Base-by-base conservation (phyloP, 495 filamentous ascomycete species). In the Tuber aestivum region DNA sequence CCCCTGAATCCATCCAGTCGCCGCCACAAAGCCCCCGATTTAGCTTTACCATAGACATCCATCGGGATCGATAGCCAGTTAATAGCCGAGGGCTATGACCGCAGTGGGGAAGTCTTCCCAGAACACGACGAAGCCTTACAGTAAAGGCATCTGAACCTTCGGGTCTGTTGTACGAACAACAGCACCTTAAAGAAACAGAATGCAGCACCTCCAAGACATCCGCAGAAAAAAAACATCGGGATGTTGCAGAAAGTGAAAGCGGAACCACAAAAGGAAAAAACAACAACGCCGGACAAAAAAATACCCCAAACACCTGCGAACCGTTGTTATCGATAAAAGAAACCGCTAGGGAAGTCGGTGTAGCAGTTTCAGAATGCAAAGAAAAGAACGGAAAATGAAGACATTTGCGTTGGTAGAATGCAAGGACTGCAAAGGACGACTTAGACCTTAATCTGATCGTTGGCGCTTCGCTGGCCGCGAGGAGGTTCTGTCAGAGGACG, bases 371-470 rank as follows among this genome's bases (percentile, higher is more conserved):
- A 18, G 32, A 65, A 65, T 65, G 56, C 56, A 35, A 65, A 35
- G 27, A 20, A 65, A n/a, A 32, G n/a, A 61, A 61, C 9, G 27
- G 32, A 35, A 35, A 65, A 32, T 7, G n/a, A 32, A 35, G 32
- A 20, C 35, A 32, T 35, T 32, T 35, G 56, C 27, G 27, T 65
- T 65, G 27, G 27, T 20, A 8, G 27, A 65, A 65, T 65, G 56
- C 27, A 65, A 65, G 32, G 32, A 35, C 56, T 65, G 27, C 56
- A 65, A 18, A 65, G 27, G 56, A 35, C 27, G 56, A 65, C 56
- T 65, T 65, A 65, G 56, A 65, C 56, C 56, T 65, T 65, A 65
- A 65, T 65, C 56, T 65, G 56, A 65, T 16, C 56, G 56, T 35
- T 65, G 56, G 18, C 56, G 56, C 32, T 65, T 65, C 14, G 56